Percentiles rank a stretch among this genome's conserved stretches.
phyloP scores from a whole-genome alignment of 2,329 filamentous ascomycete species.

The Penicillium sp. region DNA sequence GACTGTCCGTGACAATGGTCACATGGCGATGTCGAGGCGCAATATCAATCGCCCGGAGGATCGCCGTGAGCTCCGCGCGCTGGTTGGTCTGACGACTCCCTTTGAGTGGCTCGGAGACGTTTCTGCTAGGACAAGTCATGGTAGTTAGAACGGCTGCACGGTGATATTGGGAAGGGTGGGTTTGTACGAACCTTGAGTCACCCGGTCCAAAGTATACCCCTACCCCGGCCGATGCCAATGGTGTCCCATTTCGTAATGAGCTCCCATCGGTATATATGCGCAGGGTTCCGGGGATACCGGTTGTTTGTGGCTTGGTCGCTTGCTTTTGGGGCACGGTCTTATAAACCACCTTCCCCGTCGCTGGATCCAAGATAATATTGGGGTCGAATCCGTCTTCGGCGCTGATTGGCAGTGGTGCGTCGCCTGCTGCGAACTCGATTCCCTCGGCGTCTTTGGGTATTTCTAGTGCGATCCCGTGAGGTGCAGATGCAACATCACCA shows the following conservation, averaged over 20 bases:
- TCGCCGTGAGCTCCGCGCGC: slow-evolving; percentile 89
- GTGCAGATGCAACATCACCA: slow-evolving; percentile 37
- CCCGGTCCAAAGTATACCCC: slow-evolving; percentile 66
- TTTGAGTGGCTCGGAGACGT: slow-evolving; percentile 73
- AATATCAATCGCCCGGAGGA: slow-evolving; percentile 78
- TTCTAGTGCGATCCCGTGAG: slow-evolving; percentile 44
- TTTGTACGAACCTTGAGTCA: slow-evolving; percentile 54
- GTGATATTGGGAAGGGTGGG: background rate
- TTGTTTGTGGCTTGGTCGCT: slow-evolving; percentile 48
- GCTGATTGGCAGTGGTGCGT: slow-evolving; percentile 57
- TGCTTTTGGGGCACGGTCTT: slow-evolving; percentile 55
- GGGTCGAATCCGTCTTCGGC: slow-evolving; percentile 65
- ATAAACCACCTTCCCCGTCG: slow-evolving; percentile 57
- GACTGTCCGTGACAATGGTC: slow-evolving; percentile 83
- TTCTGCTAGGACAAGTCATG: slow-evolving; percentile 48
- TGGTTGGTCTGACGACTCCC: slow-evolving; percentile 87
- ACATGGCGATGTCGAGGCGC: slow-evolving; percentile 68
- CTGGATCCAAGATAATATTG: slow-evolving; percentile 56
- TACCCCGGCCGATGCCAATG: slow-evolving; percentile 60
- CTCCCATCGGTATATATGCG: slow-evolving; percentile 67
- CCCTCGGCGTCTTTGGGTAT: slow-evolving; percentile 47
- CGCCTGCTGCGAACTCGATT: slow-evolving; percentile 53
- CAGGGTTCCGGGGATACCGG: slow-evolving; percentile 52
- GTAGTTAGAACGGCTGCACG: slow-evolving; percentile 25
- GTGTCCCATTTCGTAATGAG: slow-evolving; percentile 59